Evolutionary conservation across 164 flowering plant species (phyloP).

Genomic region (Akebia trifoliata): DNA sequence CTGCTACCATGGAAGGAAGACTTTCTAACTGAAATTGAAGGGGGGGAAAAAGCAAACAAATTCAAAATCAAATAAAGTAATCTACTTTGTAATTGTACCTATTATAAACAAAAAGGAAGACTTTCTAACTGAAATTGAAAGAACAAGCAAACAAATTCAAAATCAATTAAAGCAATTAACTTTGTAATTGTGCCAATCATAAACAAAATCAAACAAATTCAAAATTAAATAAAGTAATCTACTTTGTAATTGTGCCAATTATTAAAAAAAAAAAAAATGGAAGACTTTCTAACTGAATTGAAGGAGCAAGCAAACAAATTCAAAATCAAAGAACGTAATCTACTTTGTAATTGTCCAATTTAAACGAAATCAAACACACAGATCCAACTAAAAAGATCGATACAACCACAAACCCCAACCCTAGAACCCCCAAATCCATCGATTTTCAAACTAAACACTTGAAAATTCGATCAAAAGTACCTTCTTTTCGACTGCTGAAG

Average conservation of each 20-base stretch:
- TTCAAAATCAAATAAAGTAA: not conserved
- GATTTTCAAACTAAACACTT: not conserved
- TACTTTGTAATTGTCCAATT: too few species aligned
- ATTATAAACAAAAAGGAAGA: not conserved
- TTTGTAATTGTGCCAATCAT: too few species aligned
- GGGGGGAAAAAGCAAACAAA: not conserved
- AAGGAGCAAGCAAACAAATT: not conserved
- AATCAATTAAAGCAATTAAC: not conserved
- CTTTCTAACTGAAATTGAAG: slow-evolving; percentile 46
- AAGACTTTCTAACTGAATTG: slow-evolving; percentile 55
- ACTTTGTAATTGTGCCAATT: not conserved
- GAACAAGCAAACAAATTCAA: not conserved
- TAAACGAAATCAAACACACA: not conserved
- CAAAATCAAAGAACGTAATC: not conserved
- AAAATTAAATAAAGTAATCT: not conserved
- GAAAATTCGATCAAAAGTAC: slow-evolving; percentile 14
- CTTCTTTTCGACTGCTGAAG: slow-evolving; percentile 44
- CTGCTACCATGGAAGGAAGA: slow-evolving; percentile 64
- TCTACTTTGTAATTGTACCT: not conserved
- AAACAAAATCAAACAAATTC: not conserved
- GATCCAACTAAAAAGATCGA: too few species aligned
- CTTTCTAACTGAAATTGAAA: too few species aligned
- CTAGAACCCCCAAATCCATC: not conserved
- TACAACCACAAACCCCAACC: slow-evolving; percentile 4
- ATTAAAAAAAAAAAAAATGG: slow-evolving; percentile 29